These are phyloP conservation scores for Ceratopteris richardii DNA, from an alignment of 75 land plant genomes.

Conservation along the genomic window DNA sequence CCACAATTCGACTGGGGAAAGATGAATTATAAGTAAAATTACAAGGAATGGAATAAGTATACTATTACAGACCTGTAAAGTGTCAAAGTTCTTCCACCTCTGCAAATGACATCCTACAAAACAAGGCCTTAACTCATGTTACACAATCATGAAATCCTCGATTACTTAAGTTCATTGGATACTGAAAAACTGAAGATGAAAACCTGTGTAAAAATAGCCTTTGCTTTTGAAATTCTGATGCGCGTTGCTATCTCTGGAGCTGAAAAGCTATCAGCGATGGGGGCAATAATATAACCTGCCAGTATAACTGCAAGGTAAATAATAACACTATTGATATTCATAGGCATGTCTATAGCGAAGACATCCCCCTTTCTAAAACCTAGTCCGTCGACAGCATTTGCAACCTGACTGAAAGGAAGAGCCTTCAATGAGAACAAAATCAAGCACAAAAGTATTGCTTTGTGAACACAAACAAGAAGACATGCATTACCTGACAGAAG, in stretches of 20 bases:
- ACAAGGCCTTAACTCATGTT: not conserved
- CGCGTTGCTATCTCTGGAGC: conserved; percentile 76
- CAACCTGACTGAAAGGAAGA: conserved; percentile 54
- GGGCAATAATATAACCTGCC: conserved; percentile 77
- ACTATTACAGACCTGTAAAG: conserved; percentile 63
- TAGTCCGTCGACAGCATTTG: conserved; percentile 66
- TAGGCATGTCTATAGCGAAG: conserved; percentile 93
- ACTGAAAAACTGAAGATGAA: not conserved
- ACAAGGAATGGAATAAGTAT: not conserved
- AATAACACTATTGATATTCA: conserved; percentile 70
- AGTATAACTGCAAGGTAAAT: conserved; percentile 76
- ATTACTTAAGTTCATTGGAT: not conserved
- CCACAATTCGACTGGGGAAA: conserved; percentile 64
- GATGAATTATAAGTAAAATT: too few relatives aligned
- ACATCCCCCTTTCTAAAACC: conserved; percentile 73
- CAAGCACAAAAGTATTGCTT: conserved; percentile 4
- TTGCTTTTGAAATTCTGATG: conserved; percentile 65
- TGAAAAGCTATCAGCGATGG: conserved; percentile 95
- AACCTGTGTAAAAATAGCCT: conserved; percentile 94
- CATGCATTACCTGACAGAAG: conserved; percentile 65
- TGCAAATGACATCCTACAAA: conserved; percentile 65
- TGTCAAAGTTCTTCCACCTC: conserved; percentile 65
- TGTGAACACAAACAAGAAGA: conserved; percentile 1
- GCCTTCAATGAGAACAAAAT: conserved; percentile 3
- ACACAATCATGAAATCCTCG: not conserved